Evolutionary conservation across 108 stramenopile genomes (phyloP).

Genomic region (Conticribra guillardii): DNA sequence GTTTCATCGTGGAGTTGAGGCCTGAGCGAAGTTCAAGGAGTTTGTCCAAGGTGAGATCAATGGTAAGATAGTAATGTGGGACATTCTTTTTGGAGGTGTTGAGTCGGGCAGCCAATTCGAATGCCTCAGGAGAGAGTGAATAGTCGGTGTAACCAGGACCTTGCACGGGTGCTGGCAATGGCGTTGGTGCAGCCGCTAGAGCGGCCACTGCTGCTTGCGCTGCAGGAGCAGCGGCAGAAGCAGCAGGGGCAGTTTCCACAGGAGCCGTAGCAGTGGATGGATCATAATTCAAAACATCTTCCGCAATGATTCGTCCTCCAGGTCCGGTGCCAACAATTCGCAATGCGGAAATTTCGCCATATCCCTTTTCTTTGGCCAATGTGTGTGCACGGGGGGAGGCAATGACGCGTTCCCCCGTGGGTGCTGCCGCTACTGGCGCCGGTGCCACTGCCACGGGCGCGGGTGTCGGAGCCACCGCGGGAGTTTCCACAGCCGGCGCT

Average conservation of each 20-base stretch:
- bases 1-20: slow-evolving; percentile 70
- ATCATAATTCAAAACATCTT: slow-evolving; percentile 89
- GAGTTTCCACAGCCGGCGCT: slow-evolving; percentile 37
- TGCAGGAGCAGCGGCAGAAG: slow-evolving; percentile 15
- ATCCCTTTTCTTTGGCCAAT: slow-evolving; percentile 85
- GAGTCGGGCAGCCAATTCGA: slow-evolving; percentile 80
- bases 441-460: slow-evolving; percentile 41
- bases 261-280: slow-evolving; percentile 53
- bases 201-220: slow-evolving; percentile 17
- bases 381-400: slow-evolving; percentile 92
- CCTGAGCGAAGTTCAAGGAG: slow-evolving; percentile 79
- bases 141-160: slow-evolving; percentile 56
- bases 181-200: slow-evolving; percentile 32
- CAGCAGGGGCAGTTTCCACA: slow-evolving; percentile 56
- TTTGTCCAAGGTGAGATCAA: slow-evolving; percentile 87
- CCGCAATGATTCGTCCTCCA: slow-evolving; percentile 93
- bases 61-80: slow-evolving; percentile 97
- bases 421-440: slow-evolving; percentile 32
- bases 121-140: slow-evolving; percentile 65
- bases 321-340: slow-evolving; percentile 88
- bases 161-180: slow-evolving; percentile 32
- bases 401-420: slow-evolving; percentile 76
- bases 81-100: slow-evolving; percentile 89
- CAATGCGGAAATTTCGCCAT: slow-evolving; percentile 69
- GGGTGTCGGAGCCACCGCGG: slow-evolving; percentile 31